phyloP scores from a whole-genome alignment of 2,329 filamentous ascomycete genomes.

The Ophiostoma quercus region DNA sequence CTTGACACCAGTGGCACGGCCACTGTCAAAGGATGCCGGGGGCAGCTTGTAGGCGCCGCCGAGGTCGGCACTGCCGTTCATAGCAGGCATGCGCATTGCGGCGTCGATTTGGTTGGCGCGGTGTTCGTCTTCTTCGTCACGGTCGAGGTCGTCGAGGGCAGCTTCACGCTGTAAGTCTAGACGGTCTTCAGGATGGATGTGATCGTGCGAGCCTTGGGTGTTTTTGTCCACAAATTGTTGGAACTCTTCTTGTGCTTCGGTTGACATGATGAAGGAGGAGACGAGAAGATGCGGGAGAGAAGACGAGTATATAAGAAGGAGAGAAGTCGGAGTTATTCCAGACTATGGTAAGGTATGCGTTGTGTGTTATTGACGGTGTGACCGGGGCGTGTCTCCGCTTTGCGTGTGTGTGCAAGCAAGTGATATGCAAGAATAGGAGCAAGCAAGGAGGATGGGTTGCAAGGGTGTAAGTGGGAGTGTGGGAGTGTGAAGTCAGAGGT shows the following conservation, averaged over 20 bases:
- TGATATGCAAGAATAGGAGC: slow-evolving; percentile 13
- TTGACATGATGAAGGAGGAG: slow-evolving; percentile 44
- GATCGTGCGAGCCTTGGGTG: slow-evolving; percentile 38
- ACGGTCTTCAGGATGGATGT: slow-evolving; percentile 30
- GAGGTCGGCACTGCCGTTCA: slow-evolving; percentile 42
- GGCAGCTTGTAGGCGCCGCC: slow-evolving; percentile 53
- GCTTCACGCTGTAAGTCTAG: slow-evolving; percentile 25
- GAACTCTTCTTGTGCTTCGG: slow-evolving; percentile 60
- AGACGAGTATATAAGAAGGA: slow-evolving; percentile 18
- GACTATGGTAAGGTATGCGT: background rate
- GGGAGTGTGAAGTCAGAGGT: background rate
- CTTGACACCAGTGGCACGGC: slow-evolving; percentile 74
- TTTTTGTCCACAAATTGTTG: slow-evolving; percentile 57
- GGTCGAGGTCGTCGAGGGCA: slow-evolving; percentile 46
- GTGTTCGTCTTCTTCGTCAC: slow-evolving; percentile 52
- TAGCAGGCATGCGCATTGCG: slow-evolving; percentile 59
- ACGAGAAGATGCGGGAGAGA: slow-evolving; percentile 23
- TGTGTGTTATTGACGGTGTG: background rate
- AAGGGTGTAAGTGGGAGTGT: background rate
- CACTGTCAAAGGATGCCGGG: slow-evolving; percentile 58
- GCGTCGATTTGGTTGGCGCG: slow-evolving; percentile 54
- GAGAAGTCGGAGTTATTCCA: background rate
- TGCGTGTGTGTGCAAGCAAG: slow-evolving; percentile 6
- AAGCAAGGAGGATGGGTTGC: slow-evolving; percentile 1
- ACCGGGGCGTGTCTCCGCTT: slow-evolving; percentile 7